Base-by-base conservation (phyloP, 2,329 filamentous ascomycete genomes). In the Tolypocladium album region DNA sequence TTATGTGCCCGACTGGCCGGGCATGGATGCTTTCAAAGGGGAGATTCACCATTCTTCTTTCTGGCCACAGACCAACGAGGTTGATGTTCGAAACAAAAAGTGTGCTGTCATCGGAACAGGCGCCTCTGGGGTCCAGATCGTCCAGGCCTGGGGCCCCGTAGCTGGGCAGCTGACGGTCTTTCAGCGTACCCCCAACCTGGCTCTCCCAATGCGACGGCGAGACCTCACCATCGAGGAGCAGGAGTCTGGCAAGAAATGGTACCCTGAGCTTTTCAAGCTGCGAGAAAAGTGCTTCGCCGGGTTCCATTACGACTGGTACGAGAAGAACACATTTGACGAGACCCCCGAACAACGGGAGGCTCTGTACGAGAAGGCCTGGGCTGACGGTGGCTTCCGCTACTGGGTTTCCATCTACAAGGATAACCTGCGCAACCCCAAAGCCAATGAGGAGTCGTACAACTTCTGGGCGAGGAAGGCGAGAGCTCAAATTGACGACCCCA, bases 151-250 rank as follows among this genome's bases (percentile, higher is more conserved):
- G 70, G 82, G 79, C 2, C 80, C 80, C 2, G 68, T 76, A 15
- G 83, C 79, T 0, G 77, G 74, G 7, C 71, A 79, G 1, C 64
- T 89, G 31, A 78, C 72, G 3, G 82, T 89, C 42, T 88, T 88
- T 69, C 85, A 88, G 65, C 79, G 87, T 13, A 88, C 85, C 1
- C 86, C 87, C 0, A 89, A 88, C 61, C 73, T 87, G 8, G 83
- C 83, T 0, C 65, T 88, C 0, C 85, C 85, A 0, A 87, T 89
- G 83, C 75, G 78, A 2, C 78, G 80, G 60, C 71, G 74, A 2
- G 47, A 72, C 0, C 72, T 86, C 36, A 64, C 65, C 0, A 59
- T 57, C 1, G 65, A 68, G 4, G 70, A 70, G 5, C 70, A 87
- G 65, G 72, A 82, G 31, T 66, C 67, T 2, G 67, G 65, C 27